phyloP scores from a whole-genome alignment of 225 moss, liverwort and hornwort genomes.

The Straminergon stramineum region DNA sequence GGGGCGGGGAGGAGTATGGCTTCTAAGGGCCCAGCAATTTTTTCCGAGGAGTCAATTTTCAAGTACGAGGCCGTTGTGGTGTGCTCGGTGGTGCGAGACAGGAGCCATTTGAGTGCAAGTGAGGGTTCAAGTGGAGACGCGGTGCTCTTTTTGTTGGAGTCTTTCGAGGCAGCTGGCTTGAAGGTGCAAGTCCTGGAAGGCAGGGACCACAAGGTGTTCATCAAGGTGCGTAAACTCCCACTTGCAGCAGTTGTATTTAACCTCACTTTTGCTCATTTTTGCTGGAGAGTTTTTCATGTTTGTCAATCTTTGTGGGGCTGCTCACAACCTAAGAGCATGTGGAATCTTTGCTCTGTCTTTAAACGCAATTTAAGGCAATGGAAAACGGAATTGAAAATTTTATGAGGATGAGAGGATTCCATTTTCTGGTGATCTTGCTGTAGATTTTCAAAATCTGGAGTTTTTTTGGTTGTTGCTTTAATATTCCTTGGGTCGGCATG shows the following conservation, averaged over 20 bases:
- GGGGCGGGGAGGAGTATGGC: neutral
- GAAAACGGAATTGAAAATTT: neutral
- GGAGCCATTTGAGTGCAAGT: neutral
- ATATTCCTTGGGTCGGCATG: neutral
- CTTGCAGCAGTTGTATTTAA: neutral
- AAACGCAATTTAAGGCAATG: neutral
- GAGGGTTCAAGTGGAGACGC: neutral
- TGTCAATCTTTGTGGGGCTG: neutral
- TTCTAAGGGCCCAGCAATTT: neutral
- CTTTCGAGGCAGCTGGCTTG: constrained; percentile 24
- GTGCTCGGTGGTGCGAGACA: constrained; percentile 16
- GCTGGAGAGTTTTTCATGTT: too few species aligned
- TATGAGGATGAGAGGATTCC: neutral
- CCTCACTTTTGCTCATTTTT: neutral
- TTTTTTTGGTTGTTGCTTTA: neutral
- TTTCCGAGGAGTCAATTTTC: neutral
- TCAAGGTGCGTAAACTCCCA: constrained; percentile 11
- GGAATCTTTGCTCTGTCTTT: neutral
- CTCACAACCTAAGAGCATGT: neutral
- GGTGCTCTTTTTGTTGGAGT: constrained; percentile 16
- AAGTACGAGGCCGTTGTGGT: constrained; percentile 28
- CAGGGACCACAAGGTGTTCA: constrained; percentile 28
- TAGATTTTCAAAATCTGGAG: neutral
- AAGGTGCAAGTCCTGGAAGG: constrained; percentile 32
- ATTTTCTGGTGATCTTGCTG: neutral